Evolutionary conservation across 768 basidiomycete species (phyloP).

Genomic region (Lentinula sp.): DNA sequence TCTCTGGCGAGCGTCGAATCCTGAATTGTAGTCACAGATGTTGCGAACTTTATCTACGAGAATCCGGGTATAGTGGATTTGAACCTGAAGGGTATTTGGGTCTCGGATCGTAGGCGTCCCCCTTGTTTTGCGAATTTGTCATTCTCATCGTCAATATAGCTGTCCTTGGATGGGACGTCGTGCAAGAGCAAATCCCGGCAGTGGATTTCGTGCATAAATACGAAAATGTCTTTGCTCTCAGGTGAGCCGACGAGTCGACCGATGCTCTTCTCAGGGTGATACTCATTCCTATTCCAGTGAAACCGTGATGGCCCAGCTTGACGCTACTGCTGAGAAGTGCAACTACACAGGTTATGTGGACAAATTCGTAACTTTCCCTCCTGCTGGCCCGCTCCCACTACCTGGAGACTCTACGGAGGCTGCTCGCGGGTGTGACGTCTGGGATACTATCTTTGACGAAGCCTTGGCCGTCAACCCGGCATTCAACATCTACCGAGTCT

Average conservation of each 20-base stretch:
- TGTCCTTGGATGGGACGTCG: constrained; percentile 53
- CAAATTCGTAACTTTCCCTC: constrained; percentile 63
- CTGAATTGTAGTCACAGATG: constrained; percentile 35
- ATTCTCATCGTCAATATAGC: constrained; percentile 27
- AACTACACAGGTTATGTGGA: constrained; percentile 58
- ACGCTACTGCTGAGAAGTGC: constrained; percentile 46
- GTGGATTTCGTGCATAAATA: constrained; percentile 73
- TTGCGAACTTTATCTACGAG: constrained; percentile 68
- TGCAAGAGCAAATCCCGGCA: constrained; percentile 66
- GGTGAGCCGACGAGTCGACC: constrained; percentile 33
- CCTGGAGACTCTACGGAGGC: constrained; percentile 48
- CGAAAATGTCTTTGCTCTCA: constrained; percentile 63
- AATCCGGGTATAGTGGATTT: constrained; percentile 48
- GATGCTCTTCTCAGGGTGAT: not conserved
- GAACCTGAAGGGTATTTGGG: constrained; percentile 65
- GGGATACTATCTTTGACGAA: constrained; percentile 59
- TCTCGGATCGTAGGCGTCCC: constrained; percentile 54
- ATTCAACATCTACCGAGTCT: constrained; percentile 74
- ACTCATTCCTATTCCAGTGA: constrained; percentile 30
- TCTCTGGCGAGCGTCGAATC: not conserved
- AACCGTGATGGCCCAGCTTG: constrained; percentile 54
- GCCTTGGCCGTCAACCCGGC: constrained; percentile 64
- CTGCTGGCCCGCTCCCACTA: constrained; percentile 54
- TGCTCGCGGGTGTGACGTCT: constrained; percentile 57
- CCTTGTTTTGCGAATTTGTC: not conserved